Base-by-base conservation (phyloP, 352 stramenopile species). In the Blastocystis sp. region DNA sequence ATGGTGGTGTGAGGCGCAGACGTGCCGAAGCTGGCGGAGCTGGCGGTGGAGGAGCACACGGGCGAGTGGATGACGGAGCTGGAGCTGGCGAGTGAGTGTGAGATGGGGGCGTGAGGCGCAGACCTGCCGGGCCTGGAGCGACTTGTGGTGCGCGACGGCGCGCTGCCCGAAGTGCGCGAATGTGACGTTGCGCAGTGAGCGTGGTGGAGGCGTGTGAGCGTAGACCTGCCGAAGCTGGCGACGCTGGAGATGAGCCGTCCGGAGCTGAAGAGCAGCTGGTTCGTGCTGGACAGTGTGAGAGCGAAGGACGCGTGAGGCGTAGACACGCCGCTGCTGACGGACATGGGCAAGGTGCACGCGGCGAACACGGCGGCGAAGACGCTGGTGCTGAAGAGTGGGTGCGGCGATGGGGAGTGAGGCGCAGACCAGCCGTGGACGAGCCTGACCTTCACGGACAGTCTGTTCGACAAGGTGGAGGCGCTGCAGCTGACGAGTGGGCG, bases 271-370 rank as follows among this genome's bases (percentile, higher is more conserved):
- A 28, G 2, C 4, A 48, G 43, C 10, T 23, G 34, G 23, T 34
- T 41, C 14, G 17, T 21, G 43, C 21, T 74, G 17, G 64, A 74
- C 17, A 74, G 64, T 74, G 23, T 1, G 43, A 17, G 21, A 34
- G 28, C 4, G 40, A 10, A n/a, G 21, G 43, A 19, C 19, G 7
- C 10, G 5, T 52, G n/a, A 74, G 19, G 34, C 10, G 17, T 48
- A 74, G 64, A 74, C 41, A 74, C 64, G 40, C 64, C 64, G 19
- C 21, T 52, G 7, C 21, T 74, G 34, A 52, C n/a, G n/a, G 45
- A 74, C 64, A 74, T 74, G 64, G 45, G 21, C 10, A 48, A n/a
- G 34, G 4, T 74, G 17, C 21, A 19, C 64, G 45, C 5, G 48
- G 64, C 21, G 64, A 41, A 74, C 34, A 19, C 0, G 7, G 64